Percentiles rank a stretch among this genome's conserved stretches.
phyloP scores from a whole-genome alignment of 2,329 filamentous ascomycete species.

The Talaromyces sp. region DNA sequence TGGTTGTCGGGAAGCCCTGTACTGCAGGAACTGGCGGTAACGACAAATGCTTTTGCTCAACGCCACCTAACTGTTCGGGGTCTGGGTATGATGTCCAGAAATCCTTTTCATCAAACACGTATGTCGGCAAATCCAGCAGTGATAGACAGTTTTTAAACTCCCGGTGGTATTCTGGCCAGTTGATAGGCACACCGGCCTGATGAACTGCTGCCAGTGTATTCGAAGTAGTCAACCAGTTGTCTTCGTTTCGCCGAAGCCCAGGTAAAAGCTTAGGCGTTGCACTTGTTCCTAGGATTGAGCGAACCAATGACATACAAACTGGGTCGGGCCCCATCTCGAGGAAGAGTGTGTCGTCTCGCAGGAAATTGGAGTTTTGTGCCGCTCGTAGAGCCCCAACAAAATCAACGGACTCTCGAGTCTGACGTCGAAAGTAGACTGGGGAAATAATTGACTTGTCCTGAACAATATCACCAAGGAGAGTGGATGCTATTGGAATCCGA shows the following conservation, averaged over 20 bases:
- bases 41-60: neutral
- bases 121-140: constrained; percentile 20
- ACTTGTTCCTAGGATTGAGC: neutral
- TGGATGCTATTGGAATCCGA: constrained; percentile 40
- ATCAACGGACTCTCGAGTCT: constrained; percentile 42
- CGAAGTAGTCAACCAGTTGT: neutral
- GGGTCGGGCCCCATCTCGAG: constrained; percentile 48
- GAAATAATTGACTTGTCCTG: constrained; percentile 28
- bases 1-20: neutral
- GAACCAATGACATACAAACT: constrained; percentile 24
- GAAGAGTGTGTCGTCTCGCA: constrained; percentile 28
- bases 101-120: constrained; percentile 22
- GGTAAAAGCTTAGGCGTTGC: neutral
- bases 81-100: constrained; percentile 19
- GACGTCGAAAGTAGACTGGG: constrained; percentile 35
- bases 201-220: neutral
- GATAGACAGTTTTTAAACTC: constrained; percentile 40
- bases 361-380: constrained; percentile 14
- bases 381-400: constrained; percentile 36
- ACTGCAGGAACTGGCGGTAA: neutral
- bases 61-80: neutral
- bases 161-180: constrained; percentile 66
- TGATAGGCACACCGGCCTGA: constrained; percentile 33
- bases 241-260: neutral
- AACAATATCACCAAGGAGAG: constrained; percentile 41